Evolutionary conservation across 2,329 filamentous ascomycete species (phyloP).

Genomic region (Trichoderma endophyticum): DNA sequence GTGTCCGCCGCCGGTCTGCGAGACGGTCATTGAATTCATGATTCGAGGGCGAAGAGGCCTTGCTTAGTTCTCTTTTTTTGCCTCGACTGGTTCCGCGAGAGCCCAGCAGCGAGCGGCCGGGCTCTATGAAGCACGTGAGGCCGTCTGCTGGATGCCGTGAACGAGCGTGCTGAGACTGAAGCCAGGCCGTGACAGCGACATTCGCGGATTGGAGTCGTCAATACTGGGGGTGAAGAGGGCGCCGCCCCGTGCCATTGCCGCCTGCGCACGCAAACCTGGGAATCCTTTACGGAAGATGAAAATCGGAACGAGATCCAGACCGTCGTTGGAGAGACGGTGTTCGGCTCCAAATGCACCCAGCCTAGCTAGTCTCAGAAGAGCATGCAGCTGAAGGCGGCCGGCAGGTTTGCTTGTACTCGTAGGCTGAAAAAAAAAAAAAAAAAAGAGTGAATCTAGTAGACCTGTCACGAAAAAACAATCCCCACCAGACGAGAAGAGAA

Average conservation of each 20-base stretch:
- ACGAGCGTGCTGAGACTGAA: background rate
- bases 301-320: background rate
- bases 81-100: slow-evolving; percentile 15
- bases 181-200: slow-evolving; percentile 8
- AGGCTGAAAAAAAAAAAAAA: background rate
- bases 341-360: background rate
- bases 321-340: background rate
- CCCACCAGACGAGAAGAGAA: background rate
- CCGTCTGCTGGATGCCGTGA: background rate
- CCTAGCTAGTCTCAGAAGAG: slow-evolving; percentile 3
- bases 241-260: slow-evolving; percentile 21
- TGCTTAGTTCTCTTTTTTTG: background rate
- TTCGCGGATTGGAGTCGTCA: slow-evolving; percentile 5
- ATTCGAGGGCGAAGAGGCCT: background rate
- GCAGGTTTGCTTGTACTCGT: background rate
- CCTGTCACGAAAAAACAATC: slow-evolving; percentile 2
- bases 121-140: slow-evolving; percentile 20
- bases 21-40: slow-evolving; percentile 25
- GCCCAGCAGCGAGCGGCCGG: slow-evolving; percentile 23
- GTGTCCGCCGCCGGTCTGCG: slow-evolving; percentile 20
- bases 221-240: slow-evolving; percentile 5
- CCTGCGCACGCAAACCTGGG: background rate
- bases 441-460: background rate
- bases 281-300: background rate
- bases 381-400: background rate